These are phyloP conservation scores for Saccharomycopsis vini DNA, from an alignment of 805 yeast genomes.

Conservation along the genomic window DNA sequence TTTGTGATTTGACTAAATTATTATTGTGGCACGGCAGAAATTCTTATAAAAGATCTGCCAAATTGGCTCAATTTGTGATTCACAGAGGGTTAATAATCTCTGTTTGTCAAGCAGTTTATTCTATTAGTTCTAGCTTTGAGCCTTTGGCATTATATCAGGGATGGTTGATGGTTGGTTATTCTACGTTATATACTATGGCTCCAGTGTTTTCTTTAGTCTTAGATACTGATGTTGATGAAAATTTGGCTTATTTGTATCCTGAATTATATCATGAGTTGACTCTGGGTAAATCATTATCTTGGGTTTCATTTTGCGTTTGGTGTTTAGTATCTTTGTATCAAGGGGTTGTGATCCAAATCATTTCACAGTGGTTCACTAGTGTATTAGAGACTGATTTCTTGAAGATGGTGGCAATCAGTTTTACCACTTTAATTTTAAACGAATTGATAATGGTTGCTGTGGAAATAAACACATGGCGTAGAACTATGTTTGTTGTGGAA, in stretches of 20 bases:
- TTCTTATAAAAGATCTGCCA: constrained; percentile 91
- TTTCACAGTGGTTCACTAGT: constrained; percentile 71
- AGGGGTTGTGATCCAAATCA: constrained; percentile 75
- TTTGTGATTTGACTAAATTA: constrained; percentile 77
- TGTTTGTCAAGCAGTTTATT: constrained; percentile 89
- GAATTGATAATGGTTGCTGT: constrained; percentile 91
- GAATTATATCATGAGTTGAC: constrained; percentile 91
- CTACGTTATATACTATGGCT: constrained; percentile 95
- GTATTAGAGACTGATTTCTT: constrained; percentile 44
- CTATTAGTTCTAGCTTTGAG: constrained; percentile 78
- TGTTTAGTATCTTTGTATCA: constrained; percentile 83
- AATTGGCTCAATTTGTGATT: constrained; percentile 89
- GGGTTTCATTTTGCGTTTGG: constrained; percentile 86
- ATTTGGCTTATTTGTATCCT: constrained; percentile 82
- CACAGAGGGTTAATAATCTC: constrained; percentile 93
- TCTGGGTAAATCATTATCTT: constrained; percentile 77
- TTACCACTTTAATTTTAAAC: constrained; percentile 68
- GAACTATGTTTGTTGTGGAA: constrained; percentile 64
- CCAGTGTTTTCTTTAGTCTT: constrained; percentile 92
- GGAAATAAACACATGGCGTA: constrained; percentile 88
- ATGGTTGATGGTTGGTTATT: constrained; percentile 97
- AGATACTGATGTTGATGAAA: constrained; percentile 86
- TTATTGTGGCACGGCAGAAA: constrained; percentile 97
- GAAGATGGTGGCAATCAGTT: constrained; percentile 79
- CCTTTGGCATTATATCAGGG: constrained; percentile 95